phyloP scores from a whole-genome alignment of 2,329 filamentous ascomycete genomes.

The Aspergillus tubingensis region DNA sequence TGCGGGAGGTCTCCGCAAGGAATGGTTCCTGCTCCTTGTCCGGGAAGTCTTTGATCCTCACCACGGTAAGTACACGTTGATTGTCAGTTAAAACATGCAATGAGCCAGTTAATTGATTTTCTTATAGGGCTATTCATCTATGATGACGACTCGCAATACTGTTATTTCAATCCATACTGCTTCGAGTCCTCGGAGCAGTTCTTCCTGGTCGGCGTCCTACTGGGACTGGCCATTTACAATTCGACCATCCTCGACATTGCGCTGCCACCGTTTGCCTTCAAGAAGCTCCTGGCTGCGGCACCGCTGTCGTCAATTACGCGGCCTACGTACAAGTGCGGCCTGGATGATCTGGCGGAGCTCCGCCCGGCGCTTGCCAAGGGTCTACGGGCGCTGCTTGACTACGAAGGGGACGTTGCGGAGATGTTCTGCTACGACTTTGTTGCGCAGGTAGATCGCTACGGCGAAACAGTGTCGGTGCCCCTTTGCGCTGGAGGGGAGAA shows the following conservation, averaged over 20 bases:
- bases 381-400: conserved; percentile 74
- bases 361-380: conserved; percentile 74
- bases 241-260: conserved; percentile 89
- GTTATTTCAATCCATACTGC: conserved; percentile 89
- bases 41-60: conserved; percentile 89
- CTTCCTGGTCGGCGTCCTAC: conserved; percentile 82
- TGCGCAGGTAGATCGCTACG: conserved; percentile 75
- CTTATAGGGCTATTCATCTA: conserved; percentile 80
- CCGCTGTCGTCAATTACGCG: conserved; percentile 59
- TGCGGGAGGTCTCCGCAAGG: conserved; percentile 84
- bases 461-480: conserved; percentile 64
- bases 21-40: conserved; percentile 89
- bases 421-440: conserved; percentile 83
- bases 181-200: conserved; percentile 92
- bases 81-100: not conserved
- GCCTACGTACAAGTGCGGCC: conserved; percentile 66
- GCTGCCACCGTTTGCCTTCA: conserved; percentile 84
- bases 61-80: conserved; percentile 63
- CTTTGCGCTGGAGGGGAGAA: conserved; percentile 74
- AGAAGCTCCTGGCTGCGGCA: conserved; percentile 77
- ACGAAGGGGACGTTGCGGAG: conserved; percentile 77
- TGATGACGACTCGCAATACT: conserved; percentile 85
- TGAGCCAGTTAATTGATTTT: conserved; percentile 1
- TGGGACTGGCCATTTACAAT: conserved; percentile 92
- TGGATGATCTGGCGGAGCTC: conserved; percentile 82